Percentiles rank a stretch among this genome's conserved stretches.
Evolutionary conservation across 2,329 filamentous ascomycete genomes (phyloP).

Genomic region (Albophoma yamanashiensis): DNA sequence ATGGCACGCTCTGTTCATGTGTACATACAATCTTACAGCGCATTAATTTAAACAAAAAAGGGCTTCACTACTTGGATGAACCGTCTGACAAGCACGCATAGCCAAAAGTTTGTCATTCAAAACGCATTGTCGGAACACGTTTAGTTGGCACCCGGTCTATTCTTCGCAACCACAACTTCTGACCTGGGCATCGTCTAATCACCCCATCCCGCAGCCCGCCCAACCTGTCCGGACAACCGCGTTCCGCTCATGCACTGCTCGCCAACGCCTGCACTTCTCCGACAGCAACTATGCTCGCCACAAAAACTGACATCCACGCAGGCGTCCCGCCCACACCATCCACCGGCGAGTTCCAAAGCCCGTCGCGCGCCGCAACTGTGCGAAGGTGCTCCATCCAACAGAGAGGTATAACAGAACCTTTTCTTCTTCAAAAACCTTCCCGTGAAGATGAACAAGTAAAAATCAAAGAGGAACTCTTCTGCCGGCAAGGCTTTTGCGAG

Average conservation of each 20-base stretch:
- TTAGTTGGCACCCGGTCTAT: neutral
- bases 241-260: neutral
- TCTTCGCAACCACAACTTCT: neutral
- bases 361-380: neutral
- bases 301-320: neutral
- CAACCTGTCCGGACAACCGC: neutral
- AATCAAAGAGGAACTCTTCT: neutral
- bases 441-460: neutral
- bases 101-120: neutral
- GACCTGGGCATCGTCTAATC: neutral
- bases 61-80: neutral
- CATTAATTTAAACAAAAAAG: neutral
- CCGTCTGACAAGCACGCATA: neutral
- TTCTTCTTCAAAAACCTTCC: neutral
- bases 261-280: neutral
- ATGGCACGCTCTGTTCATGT: neutral
- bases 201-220: neutral
- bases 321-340: neutral
- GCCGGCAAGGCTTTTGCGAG: neutral
- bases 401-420: conserved; percentile 1
- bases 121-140: neutral
- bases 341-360: neutral
- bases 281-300: neutral
- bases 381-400: conserved; percentile 1
- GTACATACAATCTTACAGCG: neutral